phyloP scores from a whole-genome alignment of 225 moss, liverwort and hornwort species.

The Marchantia paleacea region DNA sequence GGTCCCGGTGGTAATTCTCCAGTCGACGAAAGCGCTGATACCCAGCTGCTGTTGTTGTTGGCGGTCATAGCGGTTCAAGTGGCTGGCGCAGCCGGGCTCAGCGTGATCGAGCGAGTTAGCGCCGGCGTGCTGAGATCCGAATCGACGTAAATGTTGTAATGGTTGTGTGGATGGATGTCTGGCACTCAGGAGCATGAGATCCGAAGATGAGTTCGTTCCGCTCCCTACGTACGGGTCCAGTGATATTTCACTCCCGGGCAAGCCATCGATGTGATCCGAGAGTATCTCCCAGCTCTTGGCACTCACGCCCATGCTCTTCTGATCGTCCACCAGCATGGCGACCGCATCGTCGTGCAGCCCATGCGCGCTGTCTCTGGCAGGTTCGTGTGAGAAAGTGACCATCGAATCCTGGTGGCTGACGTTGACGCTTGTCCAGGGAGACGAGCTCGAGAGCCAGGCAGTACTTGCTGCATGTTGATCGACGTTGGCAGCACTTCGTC shows the following conservation, averaged over 20 bases:
- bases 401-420: slow-evolving; percentile 18
- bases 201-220: slow-evolving; percentile 18
- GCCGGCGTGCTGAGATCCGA: slow-evolving; percentile 20
- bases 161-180: slow-evolving; percentile 2
- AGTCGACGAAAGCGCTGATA: slow-evolving; percentile 53
- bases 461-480: slow-evolving; percentile 15
- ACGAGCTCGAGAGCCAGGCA: slow-evolving; percentile 31
- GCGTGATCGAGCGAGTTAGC: background rate
- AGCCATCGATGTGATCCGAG: slow-evolving; percentile 23
- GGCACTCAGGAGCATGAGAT: slow-evolving; percentile 15
- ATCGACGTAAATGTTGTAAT: slow-evolving; percentile 5
- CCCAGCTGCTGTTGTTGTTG: background rate
- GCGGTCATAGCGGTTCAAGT: background rate
- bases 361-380: background rate
- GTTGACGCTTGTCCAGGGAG: slow-evolving; percentile 8
- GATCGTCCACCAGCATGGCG: slow-evolving; percentile 37
- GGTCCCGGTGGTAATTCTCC: slow-evolving; percentile 41
- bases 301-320: slow-evolving; percentile 15
- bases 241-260: slow-evolving; percentile 24
- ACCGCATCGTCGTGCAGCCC: slow-evolving; percentile 30
- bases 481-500: background rate
- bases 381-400: slow-evolving; percentile 14
- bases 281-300: slow-evolving; percentile 32
- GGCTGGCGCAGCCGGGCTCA: background rate
- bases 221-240: slow-evolving; percentile 21